Conservation (phyloP, 2,329 filamentous ascomycete species). For the Xylariomycetidae sp. region DNA sequence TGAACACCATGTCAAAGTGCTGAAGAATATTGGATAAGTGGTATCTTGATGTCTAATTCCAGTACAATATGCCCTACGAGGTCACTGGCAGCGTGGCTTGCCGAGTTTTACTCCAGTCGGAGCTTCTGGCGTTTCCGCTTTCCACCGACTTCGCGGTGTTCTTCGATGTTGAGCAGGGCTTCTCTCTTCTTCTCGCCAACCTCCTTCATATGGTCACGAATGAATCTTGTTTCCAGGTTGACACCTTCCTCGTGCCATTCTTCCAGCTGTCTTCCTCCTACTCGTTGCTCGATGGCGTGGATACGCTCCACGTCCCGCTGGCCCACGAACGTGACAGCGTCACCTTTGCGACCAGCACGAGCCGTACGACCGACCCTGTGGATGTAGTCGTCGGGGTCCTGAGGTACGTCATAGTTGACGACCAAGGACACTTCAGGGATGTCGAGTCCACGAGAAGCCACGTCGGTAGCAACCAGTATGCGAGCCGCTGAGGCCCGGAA, state of each 20-base stretch:
- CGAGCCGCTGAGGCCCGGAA: conserved; percentile 87
- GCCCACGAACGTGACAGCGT: conserved; percentile 81
- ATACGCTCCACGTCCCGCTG: conserved; percentile 89
- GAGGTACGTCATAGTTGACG: conserved; percentile 90
- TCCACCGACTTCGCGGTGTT: conserved; percentile 86
- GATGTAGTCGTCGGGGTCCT: conserved; percentile 96
- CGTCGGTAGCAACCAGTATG: conserved; percentile 90
- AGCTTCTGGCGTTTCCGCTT: conserved; percentile 64
- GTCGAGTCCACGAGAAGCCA: conserved; percentile 89
- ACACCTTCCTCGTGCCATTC: conserved; percentile 87
- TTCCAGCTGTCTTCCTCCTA: conserved; percentile 67
- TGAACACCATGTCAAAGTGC: too few relatives aligned
- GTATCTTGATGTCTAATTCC: not conserved
- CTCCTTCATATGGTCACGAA: conserved; percentile 77
- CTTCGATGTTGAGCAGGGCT: conserved; percentile 83
- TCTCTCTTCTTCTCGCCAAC: conserved; percentile 96
- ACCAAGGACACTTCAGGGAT: conserved; percentile 89
- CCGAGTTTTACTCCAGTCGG: conserved; percentile 21
- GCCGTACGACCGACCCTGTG: conserved; percentile 94
- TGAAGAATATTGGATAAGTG: too few relatives aligned
- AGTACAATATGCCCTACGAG: not conserved
- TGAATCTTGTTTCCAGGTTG: conserved; percentile 84
- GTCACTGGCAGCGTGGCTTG: not conserved
- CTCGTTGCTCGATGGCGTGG: conserved; percentile 80
- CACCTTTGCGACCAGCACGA: conserved; percentile 77